These are phyloP conservation scores for Gossypium lobatum DNA, from an alignment of 441 rosid genomes.

Conservation along the genomic window DNA sequence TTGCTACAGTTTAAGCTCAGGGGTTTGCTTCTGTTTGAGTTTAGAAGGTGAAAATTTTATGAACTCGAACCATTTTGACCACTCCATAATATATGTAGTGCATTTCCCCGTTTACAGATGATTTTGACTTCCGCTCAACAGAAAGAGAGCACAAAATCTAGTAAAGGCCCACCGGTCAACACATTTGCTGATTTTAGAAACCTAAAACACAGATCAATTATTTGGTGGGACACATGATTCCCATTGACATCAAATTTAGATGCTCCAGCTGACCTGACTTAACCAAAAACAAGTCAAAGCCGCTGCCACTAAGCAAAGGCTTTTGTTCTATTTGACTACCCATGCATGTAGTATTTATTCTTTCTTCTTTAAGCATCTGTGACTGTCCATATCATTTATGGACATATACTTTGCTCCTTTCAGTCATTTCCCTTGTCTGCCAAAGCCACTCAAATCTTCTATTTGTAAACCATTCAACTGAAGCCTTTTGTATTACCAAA, in stretches of 20 bases:
- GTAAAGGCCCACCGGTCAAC: neutral
- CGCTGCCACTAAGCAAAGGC: neutral
- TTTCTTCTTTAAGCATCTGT: neutral
- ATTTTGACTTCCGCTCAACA: neutral
- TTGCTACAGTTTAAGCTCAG: neutral
- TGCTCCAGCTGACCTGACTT: neutral
- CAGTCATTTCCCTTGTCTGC: neutral
- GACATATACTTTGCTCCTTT: neutral
- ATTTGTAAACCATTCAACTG: neutral
- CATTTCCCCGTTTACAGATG: neutral
- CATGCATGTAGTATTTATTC: neutral
- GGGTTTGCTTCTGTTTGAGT: neutral
- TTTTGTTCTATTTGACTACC: neutral
- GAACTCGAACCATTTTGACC: slow-evolving; percentile 2
- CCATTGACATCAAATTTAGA: slow-evolving; percentile 7
- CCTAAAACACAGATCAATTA: neutral
- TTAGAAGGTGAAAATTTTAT: neutral
- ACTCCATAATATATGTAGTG: neutral
- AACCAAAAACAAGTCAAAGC: neutral
- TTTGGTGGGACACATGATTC: slow-evolving; percentile 15
- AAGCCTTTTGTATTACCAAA: neutral
- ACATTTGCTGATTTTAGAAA: neutral
- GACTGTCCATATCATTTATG: neutral
- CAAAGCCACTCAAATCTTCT: too few species aligned
- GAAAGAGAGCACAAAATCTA: slow-evolving; percentile 1